Evolutionary conservation across 306 rosid genomes (phyloP), one percentile per base, ranked within the genome.

Genomic region (Pterocarpus santalinus): DNA sequence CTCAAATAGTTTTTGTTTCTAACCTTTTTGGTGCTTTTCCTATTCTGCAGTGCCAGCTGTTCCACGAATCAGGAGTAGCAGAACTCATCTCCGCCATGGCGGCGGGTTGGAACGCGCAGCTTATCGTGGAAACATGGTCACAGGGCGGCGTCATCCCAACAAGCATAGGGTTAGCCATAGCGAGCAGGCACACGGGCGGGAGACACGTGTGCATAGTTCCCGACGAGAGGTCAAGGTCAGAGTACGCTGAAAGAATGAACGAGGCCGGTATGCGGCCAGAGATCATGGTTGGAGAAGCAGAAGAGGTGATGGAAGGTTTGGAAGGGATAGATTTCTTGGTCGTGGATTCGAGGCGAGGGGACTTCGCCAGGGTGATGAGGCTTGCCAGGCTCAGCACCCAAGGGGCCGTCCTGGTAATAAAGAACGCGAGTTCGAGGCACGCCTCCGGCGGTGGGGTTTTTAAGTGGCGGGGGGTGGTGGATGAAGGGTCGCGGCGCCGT

Each of bases 11-110:
- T 43, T 43, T 43, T 8, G 10, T 43, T 43, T 12, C 14, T 10
- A 52, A 52, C 32, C 13, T 58, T 52, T 76, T 17, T 33, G 3
- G 11, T 77, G 7, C 1, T 11, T 16, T 17, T 6, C 28, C 30
- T 22, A 3, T 44, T 89, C 69, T 11, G 67, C 84, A 92, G 97
- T 95, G 95, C 16, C 82, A 86, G 77, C 57, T 85, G 7, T 81
- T 39, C 57, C 66, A 60, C 1, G 94, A 88, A 82, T 93, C 94
- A 1, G 97, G 99, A 5, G 93, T 85, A 4, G 90, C 99, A 13
- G 99, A 95, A 88, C 83, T 95, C 0, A 75, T 93, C 32, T 87
- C 99, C 1, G 97, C 99, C 60, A 95, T 93, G 97, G 98, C 97
- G 7, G 99, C 97, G 3, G 99, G 99, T 4, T 91, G 99, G 99